A percentile compares a stretch with the other conserved stretches of the same genome.
Evolutionary conservation across 257 asterid genomes (phyloP).

Genomic region (Gynochthodes officinalis): DNA sequence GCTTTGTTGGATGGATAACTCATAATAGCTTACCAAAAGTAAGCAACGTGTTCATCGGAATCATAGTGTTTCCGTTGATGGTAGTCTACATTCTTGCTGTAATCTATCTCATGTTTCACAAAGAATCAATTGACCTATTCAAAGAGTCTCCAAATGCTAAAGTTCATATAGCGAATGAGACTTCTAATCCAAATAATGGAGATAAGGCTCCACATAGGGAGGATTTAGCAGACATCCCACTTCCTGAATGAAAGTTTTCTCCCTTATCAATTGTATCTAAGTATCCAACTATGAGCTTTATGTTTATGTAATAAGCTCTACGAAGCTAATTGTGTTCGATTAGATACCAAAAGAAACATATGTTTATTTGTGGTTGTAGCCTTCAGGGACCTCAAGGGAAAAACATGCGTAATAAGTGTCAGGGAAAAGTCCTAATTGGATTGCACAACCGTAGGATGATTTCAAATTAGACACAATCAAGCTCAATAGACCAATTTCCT

Average conservation of each 20-base stretch:
- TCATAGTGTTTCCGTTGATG: constrained; percentile 69
- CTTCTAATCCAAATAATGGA: constrained; percentile 9
- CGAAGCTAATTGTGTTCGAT: no score
- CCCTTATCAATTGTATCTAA: background rate
- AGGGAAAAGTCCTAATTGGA: no score
- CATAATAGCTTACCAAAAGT: constrained; percentile 60
- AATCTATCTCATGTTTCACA: constrained; percentile 76
- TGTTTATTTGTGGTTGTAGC: no score
- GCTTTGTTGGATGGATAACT: constrained; percentile 63
- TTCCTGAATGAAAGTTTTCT: constrained; percentile 32
- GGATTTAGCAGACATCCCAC: constrained; percentile 55
- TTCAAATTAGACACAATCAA: no score
- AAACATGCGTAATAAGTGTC: no score
- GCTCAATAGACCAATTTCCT: no score
- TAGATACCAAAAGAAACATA: no score
- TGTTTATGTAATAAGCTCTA: no score
- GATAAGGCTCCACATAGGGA: constrained; percentile 47
- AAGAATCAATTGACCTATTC: constrained; percentile 57
- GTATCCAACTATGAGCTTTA: no score
- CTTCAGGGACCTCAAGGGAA: no score
- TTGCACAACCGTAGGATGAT: no score
- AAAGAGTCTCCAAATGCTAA: constrained; percentile 38
- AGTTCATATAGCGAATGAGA: constrained; percentile 44
- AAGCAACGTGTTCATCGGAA: constrained; percentile 63
- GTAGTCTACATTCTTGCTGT: constrained; percentile 54